Evolutionary conservation across 305 asterid species (phyloP).

Genomic region (Fraxinus ornus): DNA sequence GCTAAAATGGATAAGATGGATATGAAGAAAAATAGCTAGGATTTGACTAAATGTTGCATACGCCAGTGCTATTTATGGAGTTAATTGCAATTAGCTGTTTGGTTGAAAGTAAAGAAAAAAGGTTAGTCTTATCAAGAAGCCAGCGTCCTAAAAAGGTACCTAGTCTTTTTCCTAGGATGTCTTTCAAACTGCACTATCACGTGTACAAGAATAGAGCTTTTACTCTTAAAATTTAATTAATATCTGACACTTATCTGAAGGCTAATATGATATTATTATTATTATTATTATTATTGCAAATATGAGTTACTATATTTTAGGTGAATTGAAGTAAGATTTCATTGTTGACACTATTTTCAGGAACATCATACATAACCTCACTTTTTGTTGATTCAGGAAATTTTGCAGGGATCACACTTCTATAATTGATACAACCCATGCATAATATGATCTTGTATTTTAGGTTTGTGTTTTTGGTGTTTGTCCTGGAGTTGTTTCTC

Average conservation of each 20-base stretch:
- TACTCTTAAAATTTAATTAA: not conserved
- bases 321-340: not conserved
- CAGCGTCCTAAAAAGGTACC: not conserved
- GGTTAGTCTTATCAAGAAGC: not conserved
- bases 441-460: not conserved
- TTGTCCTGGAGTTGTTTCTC: not conserved
- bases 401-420: not conserved
- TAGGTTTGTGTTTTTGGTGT: slow-evolving; percentile 2
- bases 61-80: not conserved
- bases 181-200: not conserved
- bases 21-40: not conserved
- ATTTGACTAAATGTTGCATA: not conserved
- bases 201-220: not conserved
- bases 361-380: not conserved
- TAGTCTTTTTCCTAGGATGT: not conserved
- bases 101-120: not conserved
- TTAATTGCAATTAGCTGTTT: not conserved
- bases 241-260: not conserved
- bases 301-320: not conserved
- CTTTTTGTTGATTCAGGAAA: not conserved
- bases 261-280: not conserved
- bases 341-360: not conserved
- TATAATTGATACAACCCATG: not conserved
- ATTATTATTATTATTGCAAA: not conserved
- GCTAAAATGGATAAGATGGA: not conserved